These are phyloP conservation scores for Sindora glabra DNA, from an alignment of 306 rosid species.

Conservation along the genomic window DNA sequence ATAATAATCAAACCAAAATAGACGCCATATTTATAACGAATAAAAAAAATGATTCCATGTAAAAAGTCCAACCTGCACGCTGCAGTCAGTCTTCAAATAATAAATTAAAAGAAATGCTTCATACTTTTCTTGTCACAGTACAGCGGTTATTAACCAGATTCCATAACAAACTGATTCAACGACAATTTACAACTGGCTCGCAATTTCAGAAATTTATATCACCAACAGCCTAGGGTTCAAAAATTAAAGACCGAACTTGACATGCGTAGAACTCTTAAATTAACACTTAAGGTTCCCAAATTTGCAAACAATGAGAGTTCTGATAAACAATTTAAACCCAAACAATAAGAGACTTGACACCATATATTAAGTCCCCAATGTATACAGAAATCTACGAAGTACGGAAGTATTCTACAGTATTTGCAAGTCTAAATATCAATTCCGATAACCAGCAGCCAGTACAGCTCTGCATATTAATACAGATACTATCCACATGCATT, in stretches of 20 bases:
- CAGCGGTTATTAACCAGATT: too few relatives aligned
- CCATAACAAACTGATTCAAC: neutral
- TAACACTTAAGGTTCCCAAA: slow-evolving; percentile 8
- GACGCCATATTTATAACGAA: neutral
- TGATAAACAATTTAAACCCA: slow-evolving; percentile 7
- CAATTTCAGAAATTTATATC: neutral
- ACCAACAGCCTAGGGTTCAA: slow-evolving; percentile 9
- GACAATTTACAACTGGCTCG: neutral
- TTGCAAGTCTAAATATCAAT: neutral
- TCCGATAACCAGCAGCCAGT: slow-evolving; percentile 3
- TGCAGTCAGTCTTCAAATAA: neutral
- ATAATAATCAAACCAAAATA: neutral
- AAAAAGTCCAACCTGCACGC: neutral
- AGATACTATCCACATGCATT: slow-evolving; percentile 26
- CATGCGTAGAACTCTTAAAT: slow-evolving; percentile 7
- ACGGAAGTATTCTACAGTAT: neutral
- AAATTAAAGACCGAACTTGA: slow-evolving; percentile 1
- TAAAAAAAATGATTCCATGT: slow-evolving; percentile 9
- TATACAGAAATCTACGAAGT: slow-evolving; percentile 2
- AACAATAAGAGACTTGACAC: neutral
- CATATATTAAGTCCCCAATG: neutral
- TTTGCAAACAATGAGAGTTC: neutral
- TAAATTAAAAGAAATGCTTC: neutral
- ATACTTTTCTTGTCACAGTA: too few relatives aligned
- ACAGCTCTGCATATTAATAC: neutral